A percentile compares a stretch with the other conserved stretches of the same genome.
These are phyloP conservation scores for Trichoderma asperellum DNA, from an alignment of 2,329 filamentous ascomycete species.

Conservation along the genomic window DNA sequence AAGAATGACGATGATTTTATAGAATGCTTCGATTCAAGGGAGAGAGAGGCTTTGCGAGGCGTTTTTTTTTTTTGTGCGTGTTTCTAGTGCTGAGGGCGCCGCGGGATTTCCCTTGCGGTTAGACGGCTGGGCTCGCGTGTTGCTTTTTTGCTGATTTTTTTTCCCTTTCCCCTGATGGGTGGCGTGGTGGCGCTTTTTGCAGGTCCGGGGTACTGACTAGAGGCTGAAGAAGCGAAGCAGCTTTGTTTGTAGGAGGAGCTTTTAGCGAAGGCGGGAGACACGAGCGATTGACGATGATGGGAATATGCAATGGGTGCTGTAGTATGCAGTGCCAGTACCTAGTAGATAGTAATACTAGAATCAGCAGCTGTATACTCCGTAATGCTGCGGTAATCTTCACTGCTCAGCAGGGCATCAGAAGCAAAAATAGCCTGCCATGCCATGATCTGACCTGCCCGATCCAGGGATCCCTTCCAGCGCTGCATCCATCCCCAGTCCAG, in stretches of 20 bases:
- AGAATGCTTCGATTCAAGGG: neutral
- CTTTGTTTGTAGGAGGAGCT: neutral
- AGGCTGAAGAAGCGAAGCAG: neutral
- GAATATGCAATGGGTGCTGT: neutral
- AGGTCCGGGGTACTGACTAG: constrained; percentile 3
- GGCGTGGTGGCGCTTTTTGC: constrained; percentile 17
- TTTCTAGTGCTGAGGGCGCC: neutral
- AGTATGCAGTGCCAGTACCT: too few species aligned
- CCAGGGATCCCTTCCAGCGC: neutral
- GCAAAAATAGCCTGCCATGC: neutral
- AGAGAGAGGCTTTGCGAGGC: neutral
- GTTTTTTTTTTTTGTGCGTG: neutral
- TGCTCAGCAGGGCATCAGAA: neutral
- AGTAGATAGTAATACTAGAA: neutral
- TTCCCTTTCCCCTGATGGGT: constrained; percentile 11
- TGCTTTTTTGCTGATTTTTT: neutral
- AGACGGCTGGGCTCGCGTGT: neutral
- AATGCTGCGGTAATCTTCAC: neutral
- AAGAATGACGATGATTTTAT: neutral
- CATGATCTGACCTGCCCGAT: neutral
- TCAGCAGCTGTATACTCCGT: too few species aligned
- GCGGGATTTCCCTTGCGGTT: constrained; percentile 12
- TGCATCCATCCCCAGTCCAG: neutral
- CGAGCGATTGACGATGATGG: neutral
- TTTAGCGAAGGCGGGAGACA: too few species aligned